These are phyloP conservation scores for Lentinus tigrinus DNA, from an alignment of 768 basidiomycete species.

Conservation along the genomic window DNA sequence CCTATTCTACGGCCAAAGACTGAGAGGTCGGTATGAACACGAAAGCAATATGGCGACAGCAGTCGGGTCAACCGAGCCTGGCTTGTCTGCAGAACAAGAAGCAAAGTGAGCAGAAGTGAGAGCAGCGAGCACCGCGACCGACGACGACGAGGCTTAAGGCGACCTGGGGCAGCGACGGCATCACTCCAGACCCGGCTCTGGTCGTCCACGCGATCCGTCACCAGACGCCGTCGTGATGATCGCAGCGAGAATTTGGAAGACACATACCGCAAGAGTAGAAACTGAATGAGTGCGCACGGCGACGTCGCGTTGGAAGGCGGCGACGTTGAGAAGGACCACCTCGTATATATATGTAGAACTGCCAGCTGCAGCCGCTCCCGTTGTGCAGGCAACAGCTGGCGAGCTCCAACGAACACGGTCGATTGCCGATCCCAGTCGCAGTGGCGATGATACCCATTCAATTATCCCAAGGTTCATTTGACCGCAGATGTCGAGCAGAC, in stretches of 20 bases:
- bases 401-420: background rate
- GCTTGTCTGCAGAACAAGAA: conserved; percentile 14
- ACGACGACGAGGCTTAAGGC: conserved; percentile 5
- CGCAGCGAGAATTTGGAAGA: background rate
- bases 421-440: background rate
- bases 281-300: background rate
- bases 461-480: no score
- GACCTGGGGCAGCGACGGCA: conserved; percentile 4
- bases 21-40: background rate
- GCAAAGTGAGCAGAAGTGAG: conserved; percentile 14
- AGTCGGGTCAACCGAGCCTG: conserved; percentile 23
- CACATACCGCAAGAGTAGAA: background rate
- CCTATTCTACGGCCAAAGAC: conserved; percentile 6
- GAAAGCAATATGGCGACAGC: conserved; percentile 6
- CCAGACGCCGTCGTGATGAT: background rate
- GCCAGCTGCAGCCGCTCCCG: background rate
- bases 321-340: background rate
- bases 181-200: background rate
- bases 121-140: conserved; percentile 2
- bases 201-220: background rate
- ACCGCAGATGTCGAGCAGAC: no score
- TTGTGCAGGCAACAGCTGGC: background rate
- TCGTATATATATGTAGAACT: background rate
- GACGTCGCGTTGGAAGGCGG: background rate
- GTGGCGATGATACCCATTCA: background rate